phyloP scores from a whole-genome alignment of 305 asterid genomes.

The Fraxinus dipetala region DNA sequence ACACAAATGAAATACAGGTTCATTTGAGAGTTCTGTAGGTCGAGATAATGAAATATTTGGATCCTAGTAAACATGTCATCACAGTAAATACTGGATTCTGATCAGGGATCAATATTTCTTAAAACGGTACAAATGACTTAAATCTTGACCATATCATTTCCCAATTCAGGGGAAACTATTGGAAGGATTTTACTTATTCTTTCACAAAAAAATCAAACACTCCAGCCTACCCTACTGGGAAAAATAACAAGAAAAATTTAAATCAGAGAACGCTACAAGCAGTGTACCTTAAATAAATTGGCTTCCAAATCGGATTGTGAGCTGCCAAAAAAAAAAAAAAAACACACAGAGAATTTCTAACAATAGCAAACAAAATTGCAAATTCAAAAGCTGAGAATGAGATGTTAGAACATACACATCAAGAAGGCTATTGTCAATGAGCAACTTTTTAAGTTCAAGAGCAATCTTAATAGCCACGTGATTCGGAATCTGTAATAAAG shows the following conservation, averaged over 20 bases:
- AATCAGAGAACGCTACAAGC: slow-evolving; percentile 19
- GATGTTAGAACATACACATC: slow-evolving; percentile 71
- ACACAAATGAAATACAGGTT: not conserved
- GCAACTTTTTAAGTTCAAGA: slow-evolving; percentile 91
- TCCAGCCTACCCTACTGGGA: not conserved
- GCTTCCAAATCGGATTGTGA: slow-evolving; percentile 86
- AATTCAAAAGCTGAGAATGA: slow-evolving; percentile 14
- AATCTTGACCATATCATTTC: not conserved
- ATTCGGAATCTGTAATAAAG: slow-evolving; percentile 74
- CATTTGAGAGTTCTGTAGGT: not conserved
- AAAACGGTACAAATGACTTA: not conserved
- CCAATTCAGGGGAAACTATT: not conserved
- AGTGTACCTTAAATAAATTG: slow-evolving; percentile 64
- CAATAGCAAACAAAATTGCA: slow-evolving; percentile 9
- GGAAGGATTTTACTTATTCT: not conserved
- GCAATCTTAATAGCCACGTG: slow-evolving; percentile 96
- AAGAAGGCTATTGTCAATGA: slow-evolving; percentile 90
- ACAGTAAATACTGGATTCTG: slow-evolving; percentile 4
- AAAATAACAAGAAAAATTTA: not conserved
- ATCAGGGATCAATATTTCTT: slow-evolving; percentile 9
- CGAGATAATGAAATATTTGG: not conserved
- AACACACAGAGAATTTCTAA: not conserved
- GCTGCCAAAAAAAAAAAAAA: slow-evolving; percentile 44
- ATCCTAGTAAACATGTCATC: not conserved
- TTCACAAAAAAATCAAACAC: not conserved